Percentiles rank a stretch among this genome's conserved stretches.
phyloP scores from a whole-genome alignment of 176 grass and related monocot species.

The Areca catechu region DNA sequence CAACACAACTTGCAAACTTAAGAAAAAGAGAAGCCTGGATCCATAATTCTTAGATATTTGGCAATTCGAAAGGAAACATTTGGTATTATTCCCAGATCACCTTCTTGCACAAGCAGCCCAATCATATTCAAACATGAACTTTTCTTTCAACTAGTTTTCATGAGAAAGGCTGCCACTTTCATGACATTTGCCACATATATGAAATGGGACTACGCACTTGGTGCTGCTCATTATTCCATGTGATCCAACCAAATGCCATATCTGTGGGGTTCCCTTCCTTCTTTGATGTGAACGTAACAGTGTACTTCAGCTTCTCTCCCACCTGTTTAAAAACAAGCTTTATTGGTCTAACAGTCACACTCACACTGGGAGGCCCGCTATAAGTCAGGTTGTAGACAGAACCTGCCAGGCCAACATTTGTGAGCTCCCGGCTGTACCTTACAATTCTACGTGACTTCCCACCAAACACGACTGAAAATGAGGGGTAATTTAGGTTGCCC shows the following conservation, averaged over 20 bases:
- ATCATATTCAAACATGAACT: no score
- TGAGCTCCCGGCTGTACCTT: constrained; percentile 65
- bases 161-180: not conserved
- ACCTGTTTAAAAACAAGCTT: constrained; percentile 47
- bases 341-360: constrained; percentile 46
- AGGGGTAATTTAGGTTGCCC: constrained; percentile 84
- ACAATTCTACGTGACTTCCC: constrained; percentile 31
- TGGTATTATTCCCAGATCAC: no score
- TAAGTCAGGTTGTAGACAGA: constrained; percentile 41
- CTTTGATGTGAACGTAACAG: constrained; percentile 43
- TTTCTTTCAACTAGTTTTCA: no score
- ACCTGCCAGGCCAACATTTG: constrained; percentile 44
- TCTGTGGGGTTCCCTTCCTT: constrained; percentile 30
- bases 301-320: constrained; percentile 53
- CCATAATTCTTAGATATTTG: no score
- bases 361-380: constrained; percentile 35
- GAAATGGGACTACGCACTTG: constrained; percentile 66
- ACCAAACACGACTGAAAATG: constrained; percentile 73
- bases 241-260: constrained; percentile 65
- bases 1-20: no score
- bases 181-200: constrained; percentile 40
- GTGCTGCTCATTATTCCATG: constrained; percentile 50
- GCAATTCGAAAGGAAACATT: no score
- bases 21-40: no score
- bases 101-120: no score